Base-by-base conservation (phyloP, 1,284 basidiomycete species). In the Leccinum solheimii region DNA sequence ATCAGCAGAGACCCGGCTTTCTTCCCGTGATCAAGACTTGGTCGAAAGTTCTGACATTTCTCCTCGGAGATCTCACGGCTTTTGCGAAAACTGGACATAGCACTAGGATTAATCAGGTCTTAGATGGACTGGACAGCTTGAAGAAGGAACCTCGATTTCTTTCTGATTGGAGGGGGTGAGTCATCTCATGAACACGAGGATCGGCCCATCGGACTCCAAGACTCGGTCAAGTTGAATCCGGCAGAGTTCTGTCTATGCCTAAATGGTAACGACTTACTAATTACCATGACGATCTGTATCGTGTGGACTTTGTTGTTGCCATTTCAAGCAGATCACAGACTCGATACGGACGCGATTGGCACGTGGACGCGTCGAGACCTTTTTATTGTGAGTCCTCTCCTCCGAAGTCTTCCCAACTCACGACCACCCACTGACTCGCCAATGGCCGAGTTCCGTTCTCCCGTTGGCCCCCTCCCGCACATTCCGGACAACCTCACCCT, bases 401-500 rank as follows among this genome's bases (percentile, higher is more conserved):
- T 34, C 32, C 32, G 32, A 34, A 34, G 32, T 45, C 5, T 43
- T 43, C 40, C n/a, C 43, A 10, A 19, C 43, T 19, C 10, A 13
- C 43, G 2, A 26, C 26, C 23, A 23, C 49, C 26, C 23, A 13
- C 27, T 30, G 27, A 27, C 16, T 50, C 14, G 10, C 49, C 30
- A 3, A 80, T 80, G 79, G 66, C 77, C 2, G 76, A 81, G 58
- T 72, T 81, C 53, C 67, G 70, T 27, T 76, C 73, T 14, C 75
- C 73, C 11, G 70, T 76, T 5, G 78, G 67, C 21, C 68, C 72
- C 19, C 75, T 85, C 26, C 82, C 83, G 40, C 62, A 69, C 57
- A 83, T 89, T 59, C 89, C 89, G n/a, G 86, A 88, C 69, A 77
- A 90, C 70, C 69, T 90, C 57, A 87, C 87, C 3, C 73, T 90